Evolutionary conservation across 1,284 basidiomycete species (phyloP), one percentile per base, ranked within the genome.

Genomic region (Schizophyllum commune): DNA sequence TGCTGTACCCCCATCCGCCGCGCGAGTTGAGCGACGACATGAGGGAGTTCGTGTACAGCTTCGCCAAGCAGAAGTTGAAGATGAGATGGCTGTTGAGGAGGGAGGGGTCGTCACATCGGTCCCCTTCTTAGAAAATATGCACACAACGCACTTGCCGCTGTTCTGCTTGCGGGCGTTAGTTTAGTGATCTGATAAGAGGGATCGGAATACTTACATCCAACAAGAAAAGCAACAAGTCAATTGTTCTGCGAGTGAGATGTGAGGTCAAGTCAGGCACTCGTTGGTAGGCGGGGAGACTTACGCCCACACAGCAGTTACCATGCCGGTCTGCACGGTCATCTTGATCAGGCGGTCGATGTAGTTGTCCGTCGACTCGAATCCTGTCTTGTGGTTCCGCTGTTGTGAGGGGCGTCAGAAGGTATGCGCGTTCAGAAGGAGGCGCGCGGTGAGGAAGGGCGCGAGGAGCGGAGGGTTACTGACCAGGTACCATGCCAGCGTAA

Each of bases 11-110:
- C 53, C 53, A 55, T 3, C 53, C 53, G 53, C 53, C 53, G 53
- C 53, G 53, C 9, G 53, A 55, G 19, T 55, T 55, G 53, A 55
- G 53, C 20, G 20, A 21, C 20, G 20, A 21, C 53, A 55, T 55
- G 9, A 55, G 53, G 3, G 53, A 55, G 53, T 55, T 55, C 15
- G 53, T 21, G 53, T 55, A 55, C 53, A 55, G 19, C 27, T 55
- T 65, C 19, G 64, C 62, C 20, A 65, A 58, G 4, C 62, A 62
- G 13, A 65, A 32, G 20, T 65, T 65, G 54, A 65, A 65, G 9
- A 65, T 15, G 8, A 65, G 60, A 33, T 65, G 64, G 19, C 20
- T 55, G 5, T 19, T 27, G 20, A 19, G 19, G 53, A 5, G 27
- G 5, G 27, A 27, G 27, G 53, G 53, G 2, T 54, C n/a, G 17